These are phyloP conservation scores for Yamadazyma kitorensis DNA, from an alignment of 805 yeast species.

Conservation along the genomic window DNA sequence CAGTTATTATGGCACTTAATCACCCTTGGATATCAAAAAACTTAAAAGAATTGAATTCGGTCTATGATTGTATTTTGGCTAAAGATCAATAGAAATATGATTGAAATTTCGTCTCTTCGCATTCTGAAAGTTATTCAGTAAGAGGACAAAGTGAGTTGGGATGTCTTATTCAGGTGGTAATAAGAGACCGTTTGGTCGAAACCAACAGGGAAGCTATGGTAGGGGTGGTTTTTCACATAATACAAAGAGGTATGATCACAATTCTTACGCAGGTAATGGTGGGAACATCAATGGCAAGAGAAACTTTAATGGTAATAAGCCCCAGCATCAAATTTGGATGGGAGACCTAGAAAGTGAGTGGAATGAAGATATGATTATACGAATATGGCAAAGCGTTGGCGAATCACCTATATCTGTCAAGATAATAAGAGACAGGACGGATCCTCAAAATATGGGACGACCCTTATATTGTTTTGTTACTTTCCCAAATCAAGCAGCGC, in stretches of 20 bases:
- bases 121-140: no score
- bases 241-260: no score
- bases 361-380: conserved; percentile 66
- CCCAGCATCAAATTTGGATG: conserved; percentile 65
- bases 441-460: conserved; percentile 26
- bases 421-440: conserved; percentile 68
- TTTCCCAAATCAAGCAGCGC: conserved; percentile 58
- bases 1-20: conserved; percentile 36
- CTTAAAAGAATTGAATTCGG: conserved; percentile 25
- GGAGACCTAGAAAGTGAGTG: conserved; percentile 86
- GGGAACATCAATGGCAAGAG: background rate
- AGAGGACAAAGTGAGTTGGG: no score
- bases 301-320: background rate
- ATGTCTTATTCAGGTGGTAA: no score
- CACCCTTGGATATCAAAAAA: conserved; percentile 50
- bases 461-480: conserved; percentile 73
- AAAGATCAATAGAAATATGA: conserved; percentile 2
- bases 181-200: no score
- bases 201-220: no score
- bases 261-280: no score
- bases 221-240: no score
- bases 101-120: no score
- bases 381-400: conserved; percentile 72
- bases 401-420: conserved; percentile 59
- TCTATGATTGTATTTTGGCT: conserved; percentile 23